These are phyloP conservation scores for Aspergillus fructus DNA, from an alignment of 2,329 filamentous ascomycete species.

Conservation along the genomic window DNA sequence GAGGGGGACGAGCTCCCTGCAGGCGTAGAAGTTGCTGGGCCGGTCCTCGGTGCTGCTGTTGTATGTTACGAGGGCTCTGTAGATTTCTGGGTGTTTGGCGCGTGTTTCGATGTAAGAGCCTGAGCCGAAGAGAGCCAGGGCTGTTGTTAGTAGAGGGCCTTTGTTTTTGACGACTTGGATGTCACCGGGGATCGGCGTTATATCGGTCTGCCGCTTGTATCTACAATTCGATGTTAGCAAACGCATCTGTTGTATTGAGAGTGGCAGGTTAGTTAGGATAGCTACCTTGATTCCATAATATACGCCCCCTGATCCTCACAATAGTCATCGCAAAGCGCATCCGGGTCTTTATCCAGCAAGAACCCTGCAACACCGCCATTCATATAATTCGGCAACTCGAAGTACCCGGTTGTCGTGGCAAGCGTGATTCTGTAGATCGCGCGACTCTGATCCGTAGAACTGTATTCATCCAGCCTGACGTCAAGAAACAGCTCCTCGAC, in stretches of 20 bases:
- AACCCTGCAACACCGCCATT: constrained; percentile 23
- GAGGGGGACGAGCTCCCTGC: neutral
- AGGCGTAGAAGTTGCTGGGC: neutral
- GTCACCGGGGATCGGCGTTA: neutral
- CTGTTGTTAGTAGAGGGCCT: constrained; percentile 21
- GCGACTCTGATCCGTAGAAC: neutral
- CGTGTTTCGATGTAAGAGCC: constrained; percentile 20
- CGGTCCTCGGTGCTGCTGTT: neutral
- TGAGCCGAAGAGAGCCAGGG: constrained; percentile 24
- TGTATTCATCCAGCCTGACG: constrained; percentile 3
- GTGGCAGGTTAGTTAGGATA: neutral
- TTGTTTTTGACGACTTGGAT: constrained; percentile 8
- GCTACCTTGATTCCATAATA: neutral
- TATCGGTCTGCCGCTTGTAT: neutral
- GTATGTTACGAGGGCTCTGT: neutral
- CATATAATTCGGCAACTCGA: constrained; percentile 32
- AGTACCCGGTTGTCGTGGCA: constrained; percentile 32
- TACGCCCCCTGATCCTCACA: neutral
- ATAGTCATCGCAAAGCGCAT: neutral
- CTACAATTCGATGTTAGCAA: neutral
- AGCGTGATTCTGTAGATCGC: constrained; percentile 23
- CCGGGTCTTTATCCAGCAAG: constrained; percentile 15
- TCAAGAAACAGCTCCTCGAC: constrained; percentile 30
- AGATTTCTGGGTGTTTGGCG: constrained; percentile 1
- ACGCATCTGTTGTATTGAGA: too few species aligned